Evolutionary conservation across 176 grass and related monocot genomes (phyloP).

Genomic region (Ananas comosus): DNA sequence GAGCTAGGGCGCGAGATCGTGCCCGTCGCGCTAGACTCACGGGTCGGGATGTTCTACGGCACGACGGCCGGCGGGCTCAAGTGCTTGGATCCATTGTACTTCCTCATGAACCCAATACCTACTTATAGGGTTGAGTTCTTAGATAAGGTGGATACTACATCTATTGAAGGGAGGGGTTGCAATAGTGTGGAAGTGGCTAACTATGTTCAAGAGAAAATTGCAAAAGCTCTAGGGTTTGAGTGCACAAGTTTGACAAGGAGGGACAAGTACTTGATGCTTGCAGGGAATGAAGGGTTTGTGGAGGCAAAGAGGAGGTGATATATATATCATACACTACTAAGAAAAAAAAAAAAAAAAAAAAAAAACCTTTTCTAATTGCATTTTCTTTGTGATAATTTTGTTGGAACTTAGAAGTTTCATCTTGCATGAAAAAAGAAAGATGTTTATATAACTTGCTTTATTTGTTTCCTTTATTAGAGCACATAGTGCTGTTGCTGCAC

Average conservation of each 20-base stretch:
- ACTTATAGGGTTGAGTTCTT: constrained; percentile 54
- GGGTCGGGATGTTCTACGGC: constrained; percentile 57
- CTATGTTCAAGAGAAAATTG: constrained; percentile 47
- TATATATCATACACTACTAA: not conserved
- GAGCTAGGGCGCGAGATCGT: constrained; percentile 54
- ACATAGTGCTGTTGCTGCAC: too few relatives aligned
- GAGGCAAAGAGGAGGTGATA: not conserved
- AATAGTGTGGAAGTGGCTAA: constrained; percentile 43
- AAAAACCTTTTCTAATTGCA: too few relatives aligned
- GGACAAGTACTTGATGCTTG: constrained; percentile 78
- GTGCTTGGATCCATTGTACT: constrained; percentile 63
- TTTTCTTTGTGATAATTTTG: too few relatives aligned
- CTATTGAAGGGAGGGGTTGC: not conserved
- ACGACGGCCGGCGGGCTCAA: constrained; percentile 58
- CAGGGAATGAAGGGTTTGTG: constrained; percentile 49
- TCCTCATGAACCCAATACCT: constrained; percentile 41
- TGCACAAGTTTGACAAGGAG: constrained; percentile 71
- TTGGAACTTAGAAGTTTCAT: too few relatives aligned
- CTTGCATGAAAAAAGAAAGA: too few relatives aligned
- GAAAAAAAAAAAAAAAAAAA: too few relatives aligned
- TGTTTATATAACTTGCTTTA: too few relatives aligned
- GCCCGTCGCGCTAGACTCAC: constrained; percentile 41
- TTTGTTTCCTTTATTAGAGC: too few relatives aligned
- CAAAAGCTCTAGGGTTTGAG: constrained; percentile 37
- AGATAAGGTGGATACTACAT: constrained; percentile 24